phyloP scores from a whole-genome alignment of 2,329 filamentous ascomycete species.

The Exophiala spinifera region DNA sequence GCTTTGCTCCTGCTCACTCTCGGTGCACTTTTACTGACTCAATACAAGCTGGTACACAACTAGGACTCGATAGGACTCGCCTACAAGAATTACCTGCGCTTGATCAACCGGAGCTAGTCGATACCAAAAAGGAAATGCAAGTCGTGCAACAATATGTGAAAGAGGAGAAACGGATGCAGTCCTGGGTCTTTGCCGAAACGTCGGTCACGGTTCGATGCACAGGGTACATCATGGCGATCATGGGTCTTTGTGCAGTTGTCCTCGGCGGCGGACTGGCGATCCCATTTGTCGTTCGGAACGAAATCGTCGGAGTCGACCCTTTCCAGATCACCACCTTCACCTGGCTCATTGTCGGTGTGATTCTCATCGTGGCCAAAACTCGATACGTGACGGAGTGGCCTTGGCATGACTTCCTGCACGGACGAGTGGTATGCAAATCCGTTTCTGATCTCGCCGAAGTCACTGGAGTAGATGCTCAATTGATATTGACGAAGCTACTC shows the following conservation, averaged over 20 bases:
- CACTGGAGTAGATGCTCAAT: constrained; percentile 28
- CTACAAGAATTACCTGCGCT: too few relatives aligned
- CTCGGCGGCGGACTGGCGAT: constrained; percentile 29
- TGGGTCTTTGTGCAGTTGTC: constrained; percentile 10
- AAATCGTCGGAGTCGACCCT: constrained; percentile 34
- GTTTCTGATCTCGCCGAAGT: constrained; percentile 29
- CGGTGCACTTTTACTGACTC: too few relatives aligned
- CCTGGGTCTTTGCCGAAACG: background rate
- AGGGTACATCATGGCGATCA: constrained; percentile 1
- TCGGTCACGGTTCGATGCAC: constrained; percentile 1
- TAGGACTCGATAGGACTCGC: too few relatives aligned
- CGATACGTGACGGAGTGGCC: constrained; percentile 30
- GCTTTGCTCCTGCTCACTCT: too few relatives aligned
- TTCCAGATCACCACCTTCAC: constrained; percentile 32
- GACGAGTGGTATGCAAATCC: constrained; percentile 29
- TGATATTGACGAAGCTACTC: constrained; percentile 31
- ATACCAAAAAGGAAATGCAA: background rate
- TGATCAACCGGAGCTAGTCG: too few relatives aligned
- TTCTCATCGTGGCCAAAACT: constrained; percentile 31
- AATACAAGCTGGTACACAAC: too few relatives aligned
- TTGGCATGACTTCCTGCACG: constrained; percentile 34
- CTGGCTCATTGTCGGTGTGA: constrained; percentile 32
- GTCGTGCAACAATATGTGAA: background rate
- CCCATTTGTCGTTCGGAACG: constrained; percentile 30
- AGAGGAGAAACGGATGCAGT: too few relatives aligned